Evolutionary conservation across 2,329 filamentous ascomycete species (phyloP), one percentile per base, ranked within the genome.

Genomic region (Endothia cerciana): DNA sequence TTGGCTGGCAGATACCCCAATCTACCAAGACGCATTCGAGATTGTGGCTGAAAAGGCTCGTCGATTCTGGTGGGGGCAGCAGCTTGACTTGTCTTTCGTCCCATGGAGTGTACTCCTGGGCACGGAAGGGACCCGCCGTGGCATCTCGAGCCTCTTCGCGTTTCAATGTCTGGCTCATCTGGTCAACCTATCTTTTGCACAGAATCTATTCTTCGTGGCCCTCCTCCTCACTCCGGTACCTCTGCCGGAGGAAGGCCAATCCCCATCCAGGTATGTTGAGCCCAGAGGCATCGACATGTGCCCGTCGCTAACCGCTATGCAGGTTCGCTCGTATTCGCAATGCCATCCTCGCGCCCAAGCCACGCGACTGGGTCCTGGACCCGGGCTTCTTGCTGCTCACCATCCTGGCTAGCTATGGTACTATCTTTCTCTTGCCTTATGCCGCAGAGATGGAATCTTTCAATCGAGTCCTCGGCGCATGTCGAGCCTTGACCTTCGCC

Each of bases 61-160:
- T 59, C 82, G 85, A 19, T 83, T 87, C 72, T 87, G 87, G 82
- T 89, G 87, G 84, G 85, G 83, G 7, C 85, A 86, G 68, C 87
- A 90, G 75, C 78, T 86, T 53, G 85, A 87, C 65, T 77, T 86
- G 15, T 83, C 81, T 36, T 78, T 82, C 15, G 76, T 85, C 38
- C 80, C 85, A 1, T 88, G 84, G 80, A 84, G 82, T 63, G 76
- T 86, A 55, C 83, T 88, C 66, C 77, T 89, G 38, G 83, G 85
- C 2, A 79, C 87, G 47, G 84, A 89, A 74, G 87, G 87, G 70
- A 81, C 82, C 55, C 79, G 86, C 69, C 83, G 86, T 63, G 82
- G 82, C 22, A 83, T 90, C 13, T 81, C 84, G 0, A 76, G 82
- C 61, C 76, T 85, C 1, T 83, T 84, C 74, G 81, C 84, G 1